Evolutionary conservation across 2,329 filamentous ascomycete genomes (phyloP), one percentile per base, ranked within the genome.

Genomic region (Nectriaceae sp.): DNA sequence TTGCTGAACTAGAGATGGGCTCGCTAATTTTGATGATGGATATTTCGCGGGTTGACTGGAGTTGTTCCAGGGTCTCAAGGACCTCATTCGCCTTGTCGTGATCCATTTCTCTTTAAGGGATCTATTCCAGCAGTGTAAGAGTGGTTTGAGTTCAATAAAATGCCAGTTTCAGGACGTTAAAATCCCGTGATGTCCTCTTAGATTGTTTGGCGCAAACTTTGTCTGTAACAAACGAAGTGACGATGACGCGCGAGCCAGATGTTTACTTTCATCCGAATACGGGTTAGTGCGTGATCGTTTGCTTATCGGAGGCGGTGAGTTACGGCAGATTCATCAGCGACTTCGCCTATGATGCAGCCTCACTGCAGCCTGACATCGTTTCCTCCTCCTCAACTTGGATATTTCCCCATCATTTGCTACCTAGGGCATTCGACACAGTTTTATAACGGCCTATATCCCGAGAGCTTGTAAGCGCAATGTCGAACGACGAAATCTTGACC

Each of bases 1-100:
- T 59, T 43, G 54, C 70, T 42, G 80, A 76, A 39, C 79, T 78
- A 35, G 82, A 80, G 42, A 93, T 84, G 26, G 88, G 85, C 63
- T 91, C 88, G 65, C 86, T 88, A 61, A 94, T 83, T 57, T 82
- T 84, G 58, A 93, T 76, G 59, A 95, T 90, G 44, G 86, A 85
- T 52, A 94, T 77, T 55, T 87, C 80, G 43, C 84, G 77, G 46
- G 77, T 65, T 21, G 73, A 67, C 54, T 84, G 78, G 2, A 89
- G 73, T 40, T 79, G 71, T 36, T 73, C 67, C 37, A 89, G 70
- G 15, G 73, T 65, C 29, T 70, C 65, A 13, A 84, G 67, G 18
- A 77, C 74, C 24, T 77, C 62, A 19, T 68, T 61, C 13, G 70
- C 62, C 29, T 70, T 68, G 36, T 49, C 46, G 15, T 56, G 42